Evolutionary conservation across 176 grass and related monocot species (phyloP), one percentile per base, ranked within the genome.

Genomic region (Lolium rigidum): DNA sequence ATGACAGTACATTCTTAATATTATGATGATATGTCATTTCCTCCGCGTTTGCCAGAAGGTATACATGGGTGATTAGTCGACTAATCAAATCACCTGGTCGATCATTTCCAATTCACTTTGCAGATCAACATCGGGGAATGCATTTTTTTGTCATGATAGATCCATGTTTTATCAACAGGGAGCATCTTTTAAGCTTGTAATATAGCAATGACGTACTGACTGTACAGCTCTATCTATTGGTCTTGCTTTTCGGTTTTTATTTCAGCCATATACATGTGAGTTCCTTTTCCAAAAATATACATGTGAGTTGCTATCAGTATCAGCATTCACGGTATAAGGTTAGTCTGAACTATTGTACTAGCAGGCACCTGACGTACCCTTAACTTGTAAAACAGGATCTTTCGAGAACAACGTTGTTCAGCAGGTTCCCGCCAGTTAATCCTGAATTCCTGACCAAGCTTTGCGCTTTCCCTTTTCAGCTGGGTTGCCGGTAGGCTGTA

Each of bases 81-180:
- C 65, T 31, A 7, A 17, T 56, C 64, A 46, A 65, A 79, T 6
- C 80, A 79, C 71, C 58, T 74, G 79, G 47, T 24, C 8, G 7
- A 31, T 72, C 63, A 51, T 86, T 31, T 43, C 6, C n/a, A 46
- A 17, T 41, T 79, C 87, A 64, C 31, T 52, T 55, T 8, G 21
- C 17, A 74, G 65, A 80, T 84, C 66, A 59, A 48, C 60, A 69
- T 55, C 67, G n/a, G 9, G 43, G 79, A 5, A 55, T 44, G 66
- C 26, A 1, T 66, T 80, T 35, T 35, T 13, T 59, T 64, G 7
- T 47, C 13, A 76, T 87, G 70, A 82, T 83, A 49, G 49, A 38
- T 17, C 64, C 65, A 84, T 85, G 77, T 81, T 85, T 76, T 13
- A 7, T 61, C 79, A 56, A 50, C 79, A 57, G 37, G 35, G 79